Base-by-base conservation (phyloP, 2,329 filamentous ascomycete genomes). In the Onygena corvina region DNA sequence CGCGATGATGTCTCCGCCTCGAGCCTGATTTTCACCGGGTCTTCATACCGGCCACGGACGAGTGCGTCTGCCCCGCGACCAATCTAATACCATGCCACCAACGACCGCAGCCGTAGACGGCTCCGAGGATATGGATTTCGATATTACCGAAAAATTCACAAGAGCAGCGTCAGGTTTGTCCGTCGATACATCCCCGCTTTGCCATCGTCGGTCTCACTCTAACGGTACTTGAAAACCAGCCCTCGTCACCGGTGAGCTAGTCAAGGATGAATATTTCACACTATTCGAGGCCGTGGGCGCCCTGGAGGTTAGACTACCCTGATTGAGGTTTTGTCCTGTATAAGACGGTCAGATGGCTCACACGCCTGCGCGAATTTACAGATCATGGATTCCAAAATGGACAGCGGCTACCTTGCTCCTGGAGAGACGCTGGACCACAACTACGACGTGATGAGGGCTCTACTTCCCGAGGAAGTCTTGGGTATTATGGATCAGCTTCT, bases 301-400 rank as follows among this genome's bases (percentile, higher is more conserved):
- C 54, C 68, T 83, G 52, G 79, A 83, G 73, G 71, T 74, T 56
- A 49, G 68, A 20, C 6, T 12, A 23, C 25, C 14, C 20, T 23
- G 1, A 7, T 49, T 14, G 11, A 20, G n/a, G 20, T 29, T 5
- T 7, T 44, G 18, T 25, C n/a, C 5, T 3, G 5, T 21, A 20
- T 46, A 20, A 3, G 2, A 16, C 12, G 14, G 42, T 30, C 14
- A 25, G 2, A 18, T 30, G 8, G 25, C 25, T 30, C 11, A 46
- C 42, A 33, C 11, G 8, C 16, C 6, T 40, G n/a, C 6, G 36
- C 36, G 7, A n/a, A 5, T 11, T 14, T 51, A 29, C 60, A 98
- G 92, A 94, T 98, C 59, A 95, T 95, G 86, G 92, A 98, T 61
- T 82, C 86, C 1, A 98, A 96, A 68, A 98, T 98, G 92, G 92